phyloP scores from a whole-genome alignment of 176 grass and related monocot genomes.

The Rhynchospora pubera region DNA sequence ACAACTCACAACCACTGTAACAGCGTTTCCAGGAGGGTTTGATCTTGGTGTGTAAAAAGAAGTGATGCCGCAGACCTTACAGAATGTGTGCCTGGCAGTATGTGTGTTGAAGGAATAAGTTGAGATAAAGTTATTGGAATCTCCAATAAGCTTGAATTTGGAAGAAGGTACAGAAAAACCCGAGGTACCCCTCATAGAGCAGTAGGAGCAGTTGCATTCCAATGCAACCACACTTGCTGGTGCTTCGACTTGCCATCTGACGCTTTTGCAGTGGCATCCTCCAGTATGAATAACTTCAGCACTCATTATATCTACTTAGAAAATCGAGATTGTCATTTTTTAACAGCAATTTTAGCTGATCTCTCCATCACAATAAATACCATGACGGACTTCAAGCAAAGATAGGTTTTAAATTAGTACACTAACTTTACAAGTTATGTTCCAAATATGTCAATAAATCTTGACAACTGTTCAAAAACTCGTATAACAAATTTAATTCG shows the following conservation, averaged over 20 bases:
- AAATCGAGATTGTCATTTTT: background rate
- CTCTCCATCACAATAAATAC: background rate
- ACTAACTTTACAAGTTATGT: background rate
- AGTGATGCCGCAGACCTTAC: conserved; percentile 72
- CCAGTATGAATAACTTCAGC: conserved; percentile 43
- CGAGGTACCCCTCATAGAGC: conserved; percentile 56
- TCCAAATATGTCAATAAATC: too few species aligned
- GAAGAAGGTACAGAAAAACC: conserved; percentile 48
- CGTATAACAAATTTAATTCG: background rate
- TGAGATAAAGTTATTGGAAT: conserved; percentile 44
- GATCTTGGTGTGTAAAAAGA: conserved; percentile 77
- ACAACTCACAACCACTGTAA: conserved; percentile 35
- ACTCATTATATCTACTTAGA: conserved; percentile 24
- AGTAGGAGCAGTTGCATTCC: conserved; percentile 60
- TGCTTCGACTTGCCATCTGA: conserved; percentile 53
- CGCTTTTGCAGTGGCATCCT: conserved; percentile 63
- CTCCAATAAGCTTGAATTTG: conserved; percentile 39
- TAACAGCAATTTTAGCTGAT: background rate
- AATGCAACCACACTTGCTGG: conserved; percentile 55
- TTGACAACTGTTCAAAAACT: background rate
- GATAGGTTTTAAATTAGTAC: background rate
- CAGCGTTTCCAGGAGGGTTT: conserved; percentile 46
- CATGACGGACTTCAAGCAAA: background rate
- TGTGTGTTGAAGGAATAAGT: conserved; percentile 76
- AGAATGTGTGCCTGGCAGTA: conserved; percentile 69